Base-by-base conservation (phyloP, 495 filamentous ascomycete genomes). In the Penicillium tannophilum region DNA sequence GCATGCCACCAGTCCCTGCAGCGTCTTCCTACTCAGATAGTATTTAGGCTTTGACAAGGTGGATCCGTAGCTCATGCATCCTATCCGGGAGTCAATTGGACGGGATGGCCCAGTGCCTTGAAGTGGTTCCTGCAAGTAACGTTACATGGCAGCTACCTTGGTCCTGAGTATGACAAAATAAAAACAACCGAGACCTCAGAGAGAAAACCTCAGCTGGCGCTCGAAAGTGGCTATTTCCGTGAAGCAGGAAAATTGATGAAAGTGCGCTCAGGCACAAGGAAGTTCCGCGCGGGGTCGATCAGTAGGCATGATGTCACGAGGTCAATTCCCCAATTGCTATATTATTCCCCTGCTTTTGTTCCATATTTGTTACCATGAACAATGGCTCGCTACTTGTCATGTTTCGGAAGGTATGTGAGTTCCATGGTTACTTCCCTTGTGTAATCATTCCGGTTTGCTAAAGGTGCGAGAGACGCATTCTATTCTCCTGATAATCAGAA, bases 71-170 rank as follows among this genome's bases (percentile, higher is more conserved):
- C 59, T 62, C 31, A 42, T 6, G 31, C 39, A 46, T 24, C 12
- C 39, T 60, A 46, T 45, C 46, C 48, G 53, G 44, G 44, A 63
- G 43, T 60, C 54, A 58, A 56, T 56, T 63, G 58, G 35, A 47
- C 19, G 20, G 39, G 35, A 24, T 17, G 30, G 35, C 17, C 42
- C 30, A 48, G 54, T 39, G 19, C 50, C 47, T 54, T 59, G 52
- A 53, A 33, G 54, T 62, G 53, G 20, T 30, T 42, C 17, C 55
- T 63, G 65, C 55, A 63, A 55, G 63, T 66, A 57, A 66, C 55
- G 66, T 69, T 69, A 65, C 66, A 66, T 63, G 58, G 42, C 56
- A 55, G 28, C 8, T 10, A 31, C 17, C 28, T 12, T 26, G 39
- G 39, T n/a, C 6, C 14, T 41, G 39, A 17, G 14, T 4, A 16